A percentile compares a stretch with the other conserved stretches of the same genome.
phyloP scores from a whole-genome alignment of 2,329 filamentous ascomycete species.

The Fusarium verticillioides region DNA sequence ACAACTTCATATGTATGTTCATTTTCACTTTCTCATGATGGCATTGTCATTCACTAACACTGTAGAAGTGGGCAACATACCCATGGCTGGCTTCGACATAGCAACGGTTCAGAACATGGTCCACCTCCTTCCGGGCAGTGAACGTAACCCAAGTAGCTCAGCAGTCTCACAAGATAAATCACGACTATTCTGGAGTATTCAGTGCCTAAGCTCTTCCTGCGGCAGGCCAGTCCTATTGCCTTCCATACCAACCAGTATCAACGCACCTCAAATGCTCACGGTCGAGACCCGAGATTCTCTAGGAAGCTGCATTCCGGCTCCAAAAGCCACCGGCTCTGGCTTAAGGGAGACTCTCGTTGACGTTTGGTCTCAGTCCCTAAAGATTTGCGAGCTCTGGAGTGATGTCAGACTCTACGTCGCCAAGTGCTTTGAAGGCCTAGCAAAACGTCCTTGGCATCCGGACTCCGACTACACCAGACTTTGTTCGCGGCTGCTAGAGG shows the following conservation, averaged over 20 bases:
- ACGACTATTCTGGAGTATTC: conserved; percentile 17
- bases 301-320: neutral
- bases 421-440: conserved; percentile 11
- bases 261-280: neutral
- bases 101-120: conserved; percentile 12
- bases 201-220: neutral
- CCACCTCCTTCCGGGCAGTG: neutral
- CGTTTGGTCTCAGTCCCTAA: conserved; percentile 10
- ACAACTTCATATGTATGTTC: neutral
- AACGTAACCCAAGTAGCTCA: neutral
- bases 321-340: neutral
- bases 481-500: neutral
- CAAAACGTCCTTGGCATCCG: conserved; percentile 10
- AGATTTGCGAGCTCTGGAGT: conserved; percentile 8
- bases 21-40: no score
- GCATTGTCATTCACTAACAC: no score
- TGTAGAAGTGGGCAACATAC: neutral
- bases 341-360: neutral
- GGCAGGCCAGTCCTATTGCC: conserved; percentile 1
- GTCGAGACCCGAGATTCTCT: neutral
- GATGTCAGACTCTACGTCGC: conserved; percentile 18
- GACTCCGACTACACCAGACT: conserved; percentile 22
- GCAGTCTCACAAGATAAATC: neutral
- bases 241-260: neutral
- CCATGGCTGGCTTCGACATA: conserved; percentile 23